Evolutionary conservation across 2,329 filamentous ascomycete genomes (phyloP), one percentile per base, ranked within the genome.

Genomic region (Alternaria burnsii): DNA sequence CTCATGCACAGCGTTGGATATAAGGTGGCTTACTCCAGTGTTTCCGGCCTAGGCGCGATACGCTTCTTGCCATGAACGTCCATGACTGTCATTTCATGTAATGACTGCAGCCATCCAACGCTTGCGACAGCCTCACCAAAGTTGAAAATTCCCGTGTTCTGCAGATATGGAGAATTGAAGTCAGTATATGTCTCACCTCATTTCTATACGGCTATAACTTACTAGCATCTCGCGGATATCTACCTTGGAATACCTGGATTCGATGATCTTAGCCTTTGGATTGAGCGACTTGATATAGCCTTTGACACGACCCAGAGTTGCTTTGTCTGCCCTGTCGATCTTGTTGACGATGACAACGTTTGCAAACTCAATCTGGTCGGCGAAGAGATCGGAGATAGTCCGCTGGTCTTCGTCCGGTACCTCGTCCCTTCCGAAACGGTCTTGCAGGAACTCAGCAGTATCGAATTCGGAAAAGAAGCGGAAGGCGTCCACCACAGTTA

Each of bases 301-400:
- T 3, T 81, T 73, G 55, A 91, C 82, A 3, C 84, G 79, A 5
- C 76, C 69, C 18, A 83, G 80, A 1, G 80, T 83, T 20, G 71
- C 78, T 5, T 78, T 73, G 41, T 82, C 76, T 14, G 91, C 87
- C 61, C 87, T 85, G 61, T 91, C 89, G 6, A 86, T 81, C 75
- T 92, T 92, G 78, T 92, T 92, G 20, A 92, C 78, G 4, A 92
- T 83, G 14, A 92, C 84, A 7, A 92, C 89, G 65, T 92, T 89
- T 0, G 90, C 89, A 67, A 93, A 93, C 76, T 93, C 90, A 60
- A 92, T 90, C 70, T 92, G 90, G 67, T 92, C 90, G 0, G 91
- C 89, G 84, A 92, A 90, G 0, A 93, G 82, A 66, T 92, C 89
- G 0, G 89, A 91, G 3, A 93, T 89, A 0, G 89, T 92, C 0